These are phyloP conservation scores for Chrysosporium keratinophilum DNA, from an alignment of 2,329 filamentous ascomycete species.

Conservation along the genomic window DNA sequence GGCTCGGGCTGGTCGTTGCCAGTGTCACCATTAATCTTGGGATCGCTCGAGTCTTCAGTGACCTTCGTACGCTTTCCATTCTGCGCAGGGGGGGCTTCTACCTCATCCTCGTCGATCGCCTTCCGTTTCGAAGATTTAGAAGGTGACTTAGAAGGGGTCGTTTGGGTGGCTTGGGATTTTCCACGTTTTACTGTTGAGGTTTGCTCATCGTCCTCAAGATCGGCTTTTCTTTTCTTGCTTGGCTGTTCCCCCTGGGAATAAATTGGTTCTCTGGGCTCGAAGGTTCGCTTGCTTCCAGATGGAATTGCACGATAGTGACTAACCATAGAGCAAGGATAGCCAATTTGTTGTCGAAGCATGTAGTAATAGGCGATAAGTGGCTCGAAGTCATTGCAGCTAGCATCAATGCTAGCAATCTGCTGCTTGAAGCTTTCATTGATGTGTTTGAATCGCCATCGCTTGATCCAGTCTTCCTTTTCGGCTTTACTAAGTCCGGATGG, in stretches of 20 bases:
- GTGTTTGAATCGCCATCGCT: constrained; percentile 25
- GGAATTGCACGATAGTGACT: constrained; percentile 9
- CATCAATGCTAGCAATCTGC: constrained; percentile 25
- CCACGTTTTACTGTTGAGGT: not conserved
- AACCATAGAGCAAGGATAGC: constrained; percentile 20
- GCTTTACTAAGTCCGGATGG: constrained; percentile 41
- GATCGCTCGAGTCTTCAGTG: not conserved
- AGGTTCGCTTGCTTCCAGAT: constrained; percentile 7
- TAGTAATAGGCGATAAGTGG: constrained; percentile 24
- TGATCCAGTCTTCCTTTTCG: constrained; percentile 41
- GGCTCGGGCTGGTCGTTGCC: constrained; percentile 7
- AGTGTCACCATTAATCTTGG: constrained; percentile 13
- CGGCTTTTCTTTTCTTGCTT: constrained; percentile 7
- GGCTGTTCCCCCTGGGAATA: not conserved
- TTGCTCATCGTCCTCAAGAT: not conserved
- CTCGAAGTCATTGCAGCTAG: constrained; percentile 22
- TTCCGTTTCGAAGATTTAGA: constrained; percentile 13
- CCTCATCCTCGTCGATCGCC: constrained; percentile 7
- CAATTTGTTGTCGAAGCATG: constrained; percentile 22
- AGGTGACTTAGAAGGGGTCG: not conserved
- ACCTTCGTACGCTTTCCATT: constrained; percentile 9
- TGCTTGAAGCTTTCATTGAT: constrained; percentile 32
- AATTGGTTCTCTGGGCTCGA: not conserved
- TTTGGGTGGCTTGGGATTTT: not conserved
- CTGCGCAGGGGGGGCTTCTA: not conserved